Base-by-base conservation (phyloP, 495 filamentous ascomycete genomes). In the Eremomyces bilateralis region DNA sequence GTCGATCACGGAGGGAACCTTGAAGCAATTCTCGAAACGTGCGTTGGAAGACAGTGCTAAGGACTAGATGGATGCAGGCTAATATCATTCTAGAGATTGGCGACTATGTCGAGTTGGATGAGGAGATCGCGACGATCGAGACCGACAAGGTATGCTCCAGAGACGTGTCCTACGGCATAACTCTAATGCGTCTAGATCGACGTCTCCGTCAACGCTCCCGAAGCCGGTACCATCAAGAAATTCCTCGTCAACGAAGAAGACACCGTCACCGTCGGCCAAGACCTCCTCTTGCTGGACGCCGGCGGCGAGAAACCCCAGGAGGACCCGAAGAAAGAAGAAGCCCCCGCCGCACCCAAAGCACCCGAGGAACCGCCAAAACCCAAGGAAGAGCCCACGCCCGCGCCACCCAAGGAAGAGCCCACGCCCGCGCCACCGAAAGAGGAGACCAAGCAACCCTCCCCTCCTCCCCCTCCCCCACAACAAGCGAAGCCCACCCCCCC, bases 81-180 rank as follows among this genome's bases (percentile, higher is more conserved):
- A 40, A 18, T 3, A 6, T 33, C 20, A 11, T 39, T 32, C 15
- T 32, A 73, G 71, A 91, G 59, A 63, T 93, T 51, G 88, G 88
- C 37, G 90, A 99, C 59, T 88, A 68, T 46, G 83, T 99, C 12
- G 80, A 88, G 60, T 73, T 75, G 49, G 90, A 95, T 49, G 90
- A 99, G 56, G 90, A 95, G 53, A 88, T 99, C 50, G 90, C 88
- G 20, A 92, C 90, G 21, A 99, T 99, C 51, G 88, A 99, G 58
- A 99, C 88, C n/a, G 90, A 99, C 65, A 99, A 99, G 78, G 84
- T 83, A 63, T 41, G 55, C 3, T 22, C 13, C n/a, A 18, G 40
- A n/a, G 20, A 46, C 34, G 21, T 40, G 30, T 4, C 24, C 25
- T 33, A 1, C 5, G 19, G 18, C 33, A 8, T 4, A 1, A 11